Conservation (phyloP, 371 early-diverging fungal species). For the Zancudomyces culisetae region DNA sequence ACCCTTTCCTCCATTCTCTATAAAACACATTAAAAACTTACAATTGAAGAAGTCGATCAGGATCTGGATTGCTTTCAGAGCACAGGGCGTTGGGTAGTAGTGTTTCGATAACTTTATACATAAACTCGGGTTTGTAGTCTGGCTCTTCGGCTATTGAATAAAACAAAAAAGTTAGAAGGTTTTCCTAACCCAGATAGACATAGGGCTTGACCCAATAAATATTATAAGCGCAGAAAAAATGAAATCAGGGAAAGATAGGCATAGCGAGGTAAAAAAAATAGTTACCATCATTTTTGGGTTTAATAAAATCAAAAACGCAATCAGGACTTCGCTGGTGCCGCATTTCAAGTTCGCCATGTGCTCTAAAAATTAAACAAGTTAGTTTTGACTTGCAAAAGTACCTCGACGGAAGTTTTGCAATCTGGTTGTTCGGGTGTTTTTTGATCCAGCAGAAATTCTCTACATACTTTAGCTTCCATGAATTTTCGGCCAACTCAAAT, state of each 20-base stretch:
- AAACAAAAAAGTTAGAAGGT: background rate
- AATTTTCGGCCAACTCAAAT: constrained; percentile 35
- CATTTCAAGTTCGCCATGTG: constrained; percentile 66
- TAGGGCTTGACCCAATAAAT: background rate
- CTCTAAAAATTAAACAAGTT: constrained; percentile 72
- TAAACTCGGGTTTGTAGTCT: constrained; percentile 58
- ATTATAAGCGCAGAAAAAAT: background rate
- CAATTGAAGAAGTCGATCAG: constrained; percentile 47
- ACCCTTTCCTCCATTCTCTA: too few species aligned
- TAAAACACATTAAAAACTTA: too few species aligned
- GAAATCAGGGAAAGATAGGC: background rate
- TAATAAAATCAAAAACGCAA: constrained; percentile 78
- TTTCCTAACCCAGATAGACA: too few species aligned
- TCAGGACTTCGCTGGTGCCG: constrained; percentile 85
- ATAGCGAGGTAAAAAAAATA: background rate
- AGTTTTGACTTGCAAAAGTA: constrained; percentile 71
- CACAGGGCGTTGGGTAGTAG: constrained; percentile 59
- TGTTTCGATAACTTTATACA: constrained; percentile 75
- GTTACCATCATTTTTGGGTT: constrained; percentile 30
- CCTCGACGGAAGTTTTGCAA: constrained; percentile 34
- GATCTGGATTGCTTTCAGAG: constrained; percentile 34
- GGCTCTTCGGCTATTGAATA: constrained; percentile 30
- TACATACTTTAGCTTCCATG: constrained; percentile 82
- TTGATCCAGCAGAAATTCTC: constrained; percentile 93
- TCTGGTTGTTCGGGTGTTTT: constrained; percentile 55